Percentiles rank a stretch among this genome's conserved stretches.
Conservation (phyloP, 106 monocot genomes). For the Dendrobium nobile region DNA sequence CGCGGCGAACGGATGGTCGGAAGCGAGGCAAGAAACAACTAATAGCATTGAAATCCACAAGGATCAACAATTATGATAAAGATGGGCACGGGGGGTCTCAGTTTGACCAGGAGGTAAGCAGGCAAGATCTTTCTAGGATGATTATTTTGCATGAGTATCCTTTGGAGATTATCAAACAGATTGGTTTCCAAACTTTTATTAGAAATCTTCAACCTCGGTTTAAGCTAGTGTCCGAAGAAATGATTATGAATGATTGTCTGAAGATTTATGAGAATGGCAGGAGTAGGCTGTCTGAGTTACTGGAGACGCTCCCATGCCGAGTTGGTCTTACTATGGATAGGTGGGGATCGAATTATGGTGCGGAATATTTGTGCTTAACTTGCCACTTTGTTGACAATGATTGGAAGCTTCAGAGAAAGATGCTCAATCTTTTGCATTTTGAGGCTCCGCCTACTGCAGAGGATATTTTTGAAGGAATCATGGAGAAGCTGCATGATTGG, state of each 20-base stretch:
- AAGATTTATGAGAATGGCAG: slow-evolving; percentile 44
- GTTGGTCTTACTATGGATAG: slow-evolving; percentile 53
- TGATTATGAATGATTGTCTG: slow-evolving; percentile 51
- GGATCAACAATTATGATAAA: slow-evolving; percentile 9
- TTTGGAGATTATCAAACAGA: slow-evolving; percentile 55
- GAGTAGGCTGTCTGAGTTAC: slow-evolving; percentile 33
- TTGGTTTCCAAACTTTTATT: slow-evolving; percentile 60
- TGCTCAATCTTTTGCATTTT: slow-evolving; percentile 47
- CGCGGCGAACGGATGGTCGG: slow-evolving; percentile 17
- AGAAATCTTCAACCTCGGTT: slow-evolving; percentile 78
- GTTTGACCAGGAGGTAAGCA: slow-evolving; percentile 59
- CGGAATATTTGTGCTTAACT: slow-evolving; percentile 47
- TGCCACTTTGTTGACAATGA: slow-evolving; percentile 72
- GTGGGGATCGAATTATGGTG: slow-evolving; percentile 36
- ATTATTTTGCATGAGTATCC: slow-evolving; percentile 69
- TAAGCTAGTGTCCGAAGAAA: slow-evolving; percentile 35
- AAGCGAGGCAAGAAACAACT: slow-evolving; percentile 43
- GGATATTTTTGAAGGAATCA: slow-evolving; percentile 33
- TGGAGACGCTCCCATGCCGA: slow-evolving; percentile 41
- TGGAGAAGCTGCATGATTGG: slow-evolving; percentile 60
- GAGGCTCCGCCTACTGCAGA: slow-evolving; percentile 30
- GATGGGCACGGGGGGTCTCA: slow-evolving; percentile 8
- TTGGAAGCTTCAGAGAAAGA: slow-evolving; percentile 62
- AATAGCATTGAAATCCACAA: slow-evolving; percentile 10
- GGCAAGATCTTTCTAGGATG: slow-evolving; percentile 67